These are phyloP conservation scores for Apiotrichum brassicae DNA, from an alignment of 1,284 basidiomycete species.

Conservation along the genomic window DNA sequence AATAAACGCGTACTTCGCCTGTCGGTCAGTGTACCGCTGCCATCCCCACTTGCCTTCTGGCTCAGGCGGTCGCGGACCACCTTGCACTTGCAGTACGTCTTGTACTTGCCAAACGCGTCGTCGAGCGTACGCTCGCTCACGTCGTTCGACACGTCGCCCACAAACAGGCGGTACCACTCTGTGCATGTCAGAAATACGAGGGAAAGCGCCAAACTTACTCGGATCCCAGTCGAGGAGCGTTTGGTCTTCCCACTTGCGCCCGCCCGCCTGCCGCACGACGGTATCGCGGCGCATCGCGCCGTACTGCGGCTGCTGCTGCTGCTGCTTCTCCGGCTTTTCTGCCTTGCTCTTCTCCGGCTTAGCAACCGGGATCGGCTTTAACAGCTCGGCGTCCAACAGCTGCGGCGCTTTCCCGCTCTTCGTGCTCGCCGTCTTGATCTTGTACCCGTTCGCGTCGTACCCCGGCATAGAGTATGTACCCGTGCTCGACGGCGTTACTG, in stretches of 20 bases:
- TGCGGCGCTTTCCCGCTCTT: conserved; percentile 6
- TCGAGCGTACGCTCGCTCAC: conserved; percentile 90
- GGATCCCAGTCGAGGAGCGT: conserved; percentile 97
- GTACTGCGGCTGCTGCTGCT: background rate
- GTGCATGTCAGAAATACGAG: background rate
- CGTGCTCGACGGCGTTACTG: background rate
- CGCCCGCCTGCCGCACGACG: conserved; percentile 87
- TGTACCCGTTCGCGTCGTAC: conserved; percentile 18
- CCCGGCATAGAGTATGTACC: background rate
- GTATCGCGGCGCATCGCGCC: conserved; percentile 57
- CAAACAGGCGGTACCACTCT: conserved; percentile 98
- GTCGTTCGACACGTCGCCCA: conserved; percentile 97
- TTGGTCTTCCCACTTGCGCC: conserved; percentile 97
- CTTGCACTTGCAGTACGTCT: conserved; percentile 87
- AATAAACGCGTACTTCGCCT: conserved; percentile 97
- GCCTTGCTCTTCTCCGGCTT: conserved; percentile 6
- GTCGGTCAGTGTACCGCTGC: conserved; percentile 8
- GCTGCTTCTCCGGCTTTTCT: conserved; percentile 5
- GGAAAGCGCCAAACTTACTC: conserved; percentile 53
- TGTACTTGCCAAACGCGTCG: conserved; percentile 86
- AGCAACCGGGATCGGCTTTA: conserved; percentile 12
- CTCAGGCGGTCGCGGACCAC: conserved; percentile 88
- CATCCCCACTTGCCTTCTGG: conserved; percentile 60
- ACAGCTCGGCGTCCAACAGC: conserved; percentile 27
- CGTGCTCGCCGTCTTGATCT: conserved; percentile 11